phyloP scores from a whole-genome alignment of 2,329 filamentous ascomycete species.

The Remersonia thermophila region DNA sequence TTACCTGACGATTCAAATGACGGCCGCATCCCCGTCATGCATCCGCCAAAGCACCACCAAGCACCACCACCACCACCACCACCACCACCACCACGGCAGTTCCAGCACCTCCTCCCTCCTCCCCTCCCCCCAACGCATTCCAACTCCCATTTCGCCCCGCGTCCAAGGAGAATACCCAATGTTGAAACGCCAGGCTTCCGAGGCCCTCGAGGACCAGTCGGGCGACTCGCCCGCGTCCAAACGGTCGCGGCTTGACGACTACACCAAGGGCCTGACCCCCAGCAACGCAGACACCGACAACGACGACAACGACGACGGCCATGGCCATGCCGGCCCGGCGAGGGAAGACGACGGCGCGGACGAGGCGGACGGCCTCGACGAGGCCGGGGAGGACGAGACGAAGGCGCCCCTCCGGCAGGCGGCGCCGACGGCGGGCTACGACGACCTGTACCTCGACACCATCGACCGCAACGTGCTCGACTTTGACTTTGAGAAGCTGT shows the following conservation, averaged over 20 bases:
- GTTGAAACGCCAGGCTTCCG: conserved; percentile 45
- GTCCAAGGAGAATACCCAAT: too few relatives aligned
- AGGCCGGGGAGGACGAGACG: conserved; percentile 26
- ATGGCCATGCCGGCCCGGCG: conserved; percentile 13
- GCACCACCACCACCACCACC: too few relatives aligned
- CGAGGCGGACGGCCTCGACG: conserved; percentile 16
- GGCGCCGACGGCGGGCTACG: conserved; percentile 76
- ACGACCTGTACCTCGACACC: conserved; percentile 93
- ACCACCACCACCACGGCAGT: neutral
- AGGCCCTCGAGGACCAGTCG: conserved; percentile 48
- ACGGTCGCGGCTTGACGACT: conserved; percentile 40
- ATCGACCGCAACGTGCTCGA: conserved; percentile 87
- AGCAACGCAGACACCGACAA: conserved; percentile 15
- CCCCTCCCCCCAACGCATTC: too few relatives aligned
- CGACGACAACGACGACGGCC: too few relatives aligned
- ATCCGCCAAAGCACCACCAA: too few relatives aligned
- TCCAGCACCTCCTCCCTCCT: too few relatives aligned
- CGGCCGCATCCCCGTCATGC: too few relatives aligned
- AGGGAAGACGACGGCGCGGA: conserved; percentile 15
- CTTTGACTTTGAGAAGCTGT: conserved; percentile 98
- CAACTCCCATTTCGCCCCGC: too few relatives aligned
- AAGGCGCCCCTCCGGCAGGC: conserved; percentile 52
- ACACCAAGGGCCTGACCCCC: conserved; percentile 21
- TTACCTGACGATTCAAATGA: too few relatives aligned
- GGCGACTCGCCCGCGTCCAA: conserved; percentile 48